A percentile compares a stretch with the other conserved stretches of the same genome.
Evolutionary conservation across 805 yeast genomes (phyloP).

Genomic region (Torulaspora delbrueckii): DNA sequence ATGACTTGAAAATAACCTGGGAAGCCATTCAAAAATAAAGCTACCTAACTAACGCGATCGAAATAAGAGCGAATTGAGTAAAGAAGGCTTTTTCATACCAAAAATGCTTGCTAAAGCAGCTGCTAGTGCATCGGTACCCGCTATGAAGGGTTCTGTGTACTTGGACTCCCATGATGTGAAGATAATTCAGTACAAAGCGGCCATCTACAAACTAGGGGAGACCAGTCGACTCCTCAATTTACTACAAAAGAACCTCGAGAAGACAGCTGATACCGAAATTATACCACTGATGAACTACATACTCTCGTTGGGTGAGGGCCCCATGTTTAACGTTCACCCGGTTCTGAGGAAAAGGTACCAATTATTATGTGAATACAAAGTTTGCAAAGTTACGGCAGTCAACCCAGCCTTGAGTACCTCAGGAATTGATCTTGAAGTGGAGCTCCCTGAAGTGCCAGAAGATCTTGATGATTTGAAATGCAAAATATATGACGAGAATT

Average conservation of each 20-base stretch:
- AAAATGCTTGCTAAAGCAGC: conserved; percentile 35
- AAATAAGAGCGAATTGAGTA: background rate
- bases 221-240: conserved; percentile 36
- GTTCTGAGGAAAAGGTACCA: conserved; percentile 38
- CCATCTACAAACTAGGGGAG: conserved; percentile 43
- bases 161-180: conserved; percentile 52
- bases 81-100: background rate
- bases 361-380: conserved; percentile 31
- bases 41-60: background rate
- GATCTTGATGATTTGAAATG: conserved; percentile 13
- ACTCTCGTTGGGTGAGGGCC: conserved; percentile 37
- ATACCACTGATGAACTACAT: conserved; percentile 37
- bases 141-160: conserved; percentile 31
- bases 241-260: conserved; percentile 26
- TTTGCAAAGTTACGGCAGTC: conserved; percentile 25
- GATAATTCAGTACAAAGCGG: conserved; percentile 54
- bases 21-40: background rate
- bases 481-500: conserved; percentile 24
- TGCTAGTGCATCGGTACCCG: conserved; percentile 35
- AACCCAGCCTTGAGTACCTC: conserved; percentile 16
- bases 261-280: conserved; percentile 21
- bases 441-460: conserved; percentile 18
- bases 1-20: background rate
- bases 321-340: conserved; percentile 40
- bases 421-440: conserved; percentile 21